phyloP scores from a whole-genome alignment of 345 rosid species.

The Eucalyptus tenuipes region DNA sequence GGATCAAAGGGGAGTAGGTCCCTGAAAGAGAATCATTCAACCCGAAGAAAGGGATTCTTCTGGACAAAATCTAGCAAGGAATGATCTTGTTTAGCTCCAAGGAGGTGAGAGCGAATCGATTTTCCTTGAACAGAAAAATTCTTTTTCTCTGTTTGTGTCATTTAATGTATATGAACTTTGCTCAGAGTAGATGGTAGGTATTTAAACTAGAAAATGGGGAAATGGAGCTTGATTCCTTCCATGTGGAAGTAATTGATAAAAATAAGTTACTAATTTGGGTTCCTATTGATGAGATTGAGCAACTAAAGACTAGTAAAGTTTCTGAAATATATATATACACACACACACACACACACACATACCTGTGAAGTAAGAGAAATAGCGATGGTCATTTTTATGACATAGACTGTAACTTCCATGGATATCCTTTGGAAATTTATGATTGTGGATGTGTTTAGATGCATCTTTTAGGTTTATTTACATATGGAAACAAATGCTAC shows the following conservation, averaged over 20 bases:
- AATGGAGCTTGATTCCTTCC: not conserved
- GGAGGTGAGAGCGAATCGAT: not conserved
- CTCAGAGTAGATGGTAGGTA: not conserved
- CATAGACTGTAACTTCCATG: not conserved
- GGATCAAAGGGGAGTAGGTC: constrained; percentile 54
- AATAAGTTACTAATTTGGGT: not conserved
- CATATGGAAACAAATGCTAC: not conserved
- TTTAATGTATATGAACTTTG: not conserved
- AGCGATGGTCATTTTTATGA: not conserved
- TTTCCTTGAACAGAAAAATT: not conserved
- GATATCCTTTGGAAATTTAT: not conserved
- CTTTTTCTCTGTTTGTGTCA: not conserved
- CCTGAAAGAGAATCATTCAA: constrained; percentile 33
- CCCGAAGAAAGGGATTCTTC: constrained; percentile 66
- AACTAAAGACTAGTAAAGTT: not conserved
- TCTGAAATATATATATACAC: no score
- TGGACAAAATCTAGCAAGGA: constrained; percentile 83
- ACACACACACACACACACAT: no score
- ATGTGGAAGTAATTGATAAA: not conserved
- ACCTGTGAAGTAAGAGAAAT: not conserved
- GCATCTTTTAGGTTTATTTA: not conserved
- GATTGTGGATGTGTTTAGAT: not conserved
- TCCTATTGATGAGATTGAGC: not conserved
- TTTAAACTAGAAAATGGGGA: not conserved
- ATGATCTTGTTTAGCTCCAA: constrained; percentile 18